Conservation (phyloP, 257 asterid genomes). For the Solanum medicagineum region DNA sequence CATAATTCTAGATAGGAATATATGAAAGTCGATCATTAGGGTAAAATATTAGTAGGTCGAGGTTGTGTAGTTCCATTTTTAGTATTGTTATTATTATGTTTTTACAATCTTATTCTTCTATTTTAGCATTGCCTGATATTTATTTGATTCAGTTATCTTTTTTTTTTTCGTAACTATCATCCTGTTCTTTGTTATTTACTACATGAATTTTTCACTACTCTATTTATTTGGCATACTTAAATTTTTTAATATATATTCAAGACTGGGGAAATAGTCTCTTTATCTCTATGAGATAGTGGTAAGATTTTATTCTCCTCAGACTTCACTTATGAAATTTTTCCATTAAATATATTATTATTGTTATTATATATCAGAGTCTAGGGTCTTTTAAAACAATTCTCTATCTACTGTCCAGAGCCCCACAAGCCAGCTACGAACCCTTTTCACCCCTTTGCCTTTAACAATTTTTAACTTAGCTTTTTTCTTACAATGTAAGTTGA, state of each 20-base stretch:
- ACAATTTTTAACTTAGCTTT: neutral
- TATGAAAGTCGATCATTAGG: fast-evolving
- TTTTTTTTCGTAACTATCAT: neutral
- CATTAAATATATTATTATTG: too few relatives aligned
- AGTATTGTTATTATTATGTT: neutral
- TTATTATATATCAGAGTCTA: neutral
- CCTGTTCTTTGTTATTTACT: neutral
- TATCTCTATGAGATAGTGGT: too few relatives aligned
- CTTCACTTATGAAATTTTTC: too few relatives aligned
- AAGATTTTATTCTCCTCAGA: too few relatives aligned
- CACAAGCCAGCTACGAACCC: neutral
- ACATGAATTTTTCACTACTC: neutral
- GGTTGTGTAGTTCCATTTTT: neutral
- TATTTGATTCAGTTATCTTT: neutral
- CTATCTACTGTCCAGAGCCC: neutral
- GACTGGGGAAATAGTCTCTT: too few relatives aligned
- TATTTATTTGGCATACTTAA: neutral
- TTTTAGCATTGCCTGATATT: neutral
- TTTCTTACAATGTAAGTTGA: neutral
- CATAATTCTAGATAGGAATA: neutral
- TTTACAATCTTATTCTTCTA: neutral
- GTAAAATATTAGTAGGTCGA: neutral
- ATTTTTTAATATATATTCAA: neutral
- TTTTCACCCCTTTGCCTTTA: neutral
- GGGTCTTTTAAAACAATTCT: neutral